Conservation (phyloP, 1,139 yeast species). For the Scheffersomyces stambukii region DNA sequence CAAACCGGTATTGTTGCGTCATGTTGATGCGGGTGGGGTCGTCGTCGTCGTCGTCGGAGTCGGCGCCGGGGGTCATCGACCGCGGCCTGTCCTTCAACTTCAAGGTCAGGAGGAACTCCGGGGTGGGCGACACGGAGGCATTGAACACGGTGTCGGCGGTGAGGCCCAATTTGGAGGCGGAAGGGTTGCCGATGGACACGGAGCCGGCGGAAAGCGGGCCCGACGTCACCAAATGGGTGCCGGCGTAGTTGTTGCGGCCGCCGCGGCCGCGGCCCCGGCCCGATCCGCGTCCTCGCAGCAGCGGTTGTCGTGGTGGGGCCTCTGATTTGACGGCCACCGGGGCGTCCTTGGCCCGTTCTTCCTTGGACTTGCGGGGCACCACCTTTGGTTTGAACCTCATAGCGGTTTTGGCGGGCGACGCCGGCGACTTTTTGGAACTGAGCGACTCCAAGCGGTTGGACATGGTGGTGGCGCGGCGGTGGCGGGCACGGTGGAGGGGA, state of each 20-base stretch:
- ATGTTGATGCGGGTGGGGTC: slow-evolving; percentile 52
- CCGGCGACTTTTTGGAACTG: slow-evolving; percentile 28
- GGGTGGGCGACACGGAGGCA: slow-evolving; percentile 25
- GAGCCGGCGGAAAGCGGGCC: slow-evolving; percentile 73
- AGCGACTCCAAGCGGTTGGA: slow-evolving; percentile 44
- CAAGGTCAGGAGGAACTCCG: slow-evolving; percentile 38
- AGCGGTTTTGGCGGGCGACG: slow-evolving; percentile 38
- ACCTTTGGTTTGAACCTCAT: slow-evolving; percentile 77
- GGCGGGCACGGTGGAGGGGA: too few species aligned
- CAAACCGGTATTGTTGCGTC: slow-evolving; percentile 54
- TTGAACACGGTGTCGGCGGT: slow-evolving; percentile 23
- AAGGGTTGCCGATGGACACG: slow-evolving; percentile 40
- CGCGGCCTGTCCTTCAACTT: slow-evolving; percentile 24
- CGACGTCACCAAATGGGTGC: slow-evolving; percentile 64
- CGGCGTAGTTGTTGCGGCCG: slow-evolving; percentile 47
- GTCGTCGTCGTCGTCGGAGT: slow-evolving; percentile 30
- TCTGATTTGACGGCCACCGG: slow-evolving; percentile 49
- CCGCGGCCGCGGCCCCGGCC: slow-evolving; percentile 37
- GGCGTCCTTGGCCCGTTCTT: slow-evolving; percentile 76
- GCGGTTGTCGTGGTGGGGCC: slow-evolving; percentile 16
- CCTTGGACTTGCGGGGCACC: slow-evolving; percentile 76
- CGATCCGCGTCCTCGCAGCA: slow-evolving; percentile 26
- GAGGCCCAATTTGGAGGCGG: slow-evolving; percentile 23
- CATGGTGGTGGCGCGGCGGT: too few species aligned
- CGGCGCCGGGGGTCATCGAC: slow-evolving; percentile 14